Percentiles rank a stretch among this genome's conserved stretches.
Evolutionary conservation across 2,329 filamentous ascomycete genomes (phyloP).

Genomic region (Colletotrichum tabaci): DNA sequence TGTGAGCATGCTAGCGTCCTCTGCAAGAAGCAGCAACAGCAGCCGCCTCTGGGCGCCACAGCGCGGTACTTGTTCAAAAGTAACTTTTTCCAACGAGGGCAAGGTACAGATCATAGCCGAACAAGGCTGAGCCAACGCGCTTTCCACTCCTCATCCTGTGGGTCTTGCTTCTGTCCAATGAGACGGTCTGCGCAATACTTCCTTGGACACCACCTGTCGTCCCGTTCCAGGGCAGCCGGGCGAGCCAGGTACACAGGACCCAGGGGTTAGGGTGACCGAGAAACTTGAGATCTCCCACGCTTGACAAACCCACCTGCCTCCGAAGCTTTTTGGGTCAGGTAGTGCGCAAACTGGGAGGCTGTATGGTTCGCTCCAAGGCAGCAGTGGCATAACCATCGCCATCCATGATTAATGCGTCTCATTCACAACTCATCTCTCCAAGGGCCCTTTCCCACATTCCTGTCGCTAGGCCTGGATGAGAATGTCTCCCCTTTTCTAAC

Average conservation of each 20-base stretch:
- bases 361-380: slow-evolving; percentile 12
- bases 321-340: not conserved
- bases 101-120: slow-evolving; percentile 23
- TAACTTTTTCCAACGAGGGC: slow-evolving; percentile 7
- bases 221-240: slow-evolving; percentile 19
- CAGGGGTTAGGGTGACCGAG: not conserved
- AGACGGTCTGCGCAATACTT: slow-evolving; percentile 8
- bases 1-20: not conserved
- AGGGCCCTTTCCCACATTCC: slow-evolving; percentile 3
- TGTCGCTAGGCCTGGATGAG: slow-evolving; percentile 11
- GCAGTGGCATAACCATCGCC: not conserved
- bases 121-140: slow-evolving; percentile 42
- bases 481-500: slow-evolving; percentile 1
- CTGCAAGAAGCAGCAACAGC: not conserved
- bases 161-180: slow-evolving; percentile 22
- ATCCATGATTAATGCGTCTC: not conserved
- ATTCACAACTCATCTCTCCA: slow-evolving; percentile 1
- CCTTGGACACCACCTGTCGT: slow-evolving; percentile 16
- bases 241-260: not conserved
- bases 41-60: slow-evolving; percentile 6
- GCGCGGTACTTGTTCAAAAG: not conserved
- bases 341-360: not conserved
- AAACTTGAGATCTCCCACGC: slow-evolving; percentile 3
- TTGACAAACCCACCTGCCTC: slow-evolving; percentile 5
- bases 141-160: slow-evolving; percentile 25